These are phyloP conservation scores for Babjeviella inositovora DNA, from an alignment of 805 yeast genomes.

Conservation along the genomic window DNA sequence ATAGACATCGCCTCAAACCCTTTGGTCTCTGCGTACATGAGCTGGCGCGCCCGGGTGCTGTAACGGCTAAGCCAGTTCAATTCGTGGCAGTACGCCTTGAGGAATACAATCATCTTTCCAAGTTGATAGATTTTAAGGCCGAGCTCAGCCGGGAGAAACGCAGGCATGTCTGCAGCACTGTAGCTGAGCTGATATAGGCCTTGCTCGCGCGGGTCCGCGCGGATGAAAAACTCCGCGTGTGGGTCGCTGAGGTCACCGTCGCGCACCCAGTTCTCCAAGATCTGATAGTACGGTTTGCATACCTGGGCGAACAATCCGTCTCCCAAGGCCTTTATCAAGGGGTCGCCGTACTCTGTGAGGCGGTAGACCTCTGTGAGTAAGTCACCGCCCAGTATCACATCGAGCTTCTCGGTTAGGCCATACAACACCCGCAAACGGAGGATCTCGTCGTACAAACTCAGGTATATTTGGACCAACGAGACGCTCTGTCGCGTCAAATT, in stretches of 20 bases:
- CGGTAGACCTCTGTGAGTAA: constrained; percentile 35
- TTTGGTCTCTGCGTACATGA: constrained; percentile 5
- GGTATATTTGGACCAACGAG: constrained; percentile 15
- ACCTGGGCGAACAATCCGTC: constrained; percentile 23
- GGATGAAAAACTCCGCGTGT: constrained; percentile 47
- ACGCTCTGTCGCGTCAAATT: constrained; percentile 9
- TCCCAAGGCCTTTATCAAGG: constrained; percentile 24
- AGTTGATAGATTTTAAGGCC: constrained; percentile 40
- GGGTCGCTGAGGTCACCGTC: constrained; percentile 45
- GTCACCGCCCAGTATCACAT: constrained; percentile 22
- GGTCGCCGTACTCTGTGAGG: constrained; percentile 51
- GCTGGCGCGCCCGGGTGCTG: too few relatives aligned
- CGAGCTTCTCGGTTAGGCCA: constrained; percentile 18
- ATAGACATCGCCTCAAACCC: constrained; percentile 15
- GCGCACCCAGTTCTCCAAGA: constrained; percentile 50
- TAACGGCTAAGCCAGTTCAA: constrained; percentile 41
- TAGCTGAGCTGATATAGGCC: too few relatives aligned
- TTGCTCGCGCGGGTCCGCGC: constrained; percentile 11
- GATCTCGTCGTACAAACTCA: constrained; percentile 30
- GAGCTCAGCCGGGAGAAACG: too few relatives aligned
- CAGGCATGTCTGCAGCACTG: constrained; percentile 24
- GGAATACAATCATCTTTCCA: constrained; percentile 57
- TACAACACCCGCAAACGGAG: constrained; percentile 40
- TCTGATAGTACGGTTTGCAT: constrained; percentile 41
- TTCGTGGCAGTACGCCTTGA: constrained; percentile 52